These are phyloP conservation scores for Rubroboletus satanas DNA, from an alignment of 768 basidiomycete species.

Conservation along the genomic window DNA sequence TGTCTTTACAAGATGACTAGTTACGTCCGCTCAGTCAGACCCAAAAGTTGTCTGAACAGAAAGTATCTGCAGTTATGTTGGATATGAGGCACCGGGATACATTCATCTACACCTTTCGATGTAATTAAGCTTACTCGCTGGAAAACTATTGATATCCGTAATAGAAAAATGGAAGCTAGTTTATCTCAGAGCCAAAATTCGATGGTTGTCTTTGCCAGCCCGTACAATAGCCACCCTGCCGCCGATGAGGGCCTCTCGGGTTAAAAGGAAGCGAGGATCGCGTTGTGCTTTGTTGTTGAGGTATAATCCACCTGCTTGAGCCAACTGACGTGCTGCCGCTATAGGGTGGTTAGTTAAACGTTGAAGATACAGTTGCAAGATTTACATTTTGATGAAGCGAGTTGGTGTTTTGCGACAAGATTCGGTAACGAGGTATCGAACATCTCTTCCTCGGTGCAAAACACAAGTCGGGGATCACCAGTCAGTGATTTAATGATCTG, in stretches of 20 bases:
- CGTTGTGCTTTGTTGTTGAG: constrained; percentile 59
- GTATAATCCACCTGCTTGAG: constrained; percentile 65
- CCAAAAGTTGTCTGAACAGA: neutral
- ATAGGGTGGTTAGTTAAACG: constrained; percentile 7
- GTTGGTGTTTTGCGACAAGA: constrained; percentile 54
- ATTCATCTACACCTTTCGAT: neutral
- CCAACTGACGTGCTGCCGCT: constrained; percentile 66
- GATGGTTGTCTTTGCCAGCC: constrained; percentile 69
- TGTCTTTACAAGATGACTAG: neutral
- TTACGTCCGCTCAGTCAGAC: neutral
- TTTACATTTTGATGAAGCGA: constrained; percentile 65
- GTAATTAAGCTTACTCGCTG: constrained; percentile 3
- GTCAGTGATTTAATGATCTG: constrained; percentile 59
- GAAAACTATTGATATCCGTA: neutral
- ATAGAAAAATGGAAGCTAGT: neutral
- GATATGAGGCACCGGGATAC: neutral
- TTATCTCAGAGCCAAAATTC: constrained; percentile 46
- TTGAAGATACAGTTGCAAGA: constrained; percentile 5
- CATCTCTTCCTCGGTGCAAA: constrained; percentile 49
- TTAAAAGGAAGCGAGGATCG: constrained; percentile 45
- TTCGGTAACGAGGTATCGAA: constrained; percentile 53
- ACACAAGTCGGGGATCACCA: constrained; percentile 62
- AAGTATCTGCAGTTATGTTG: neutral
- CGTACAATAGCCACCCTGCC: constrained; percentile 60
- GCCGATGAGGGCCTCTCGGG: constrained; percentile 52